A percentile compares a stretch with the other conserved stretches of the same genome.
Evolutionary conservation across 176 grass and related monocot genomes (phyloP).

Genomic region (Avena eriantha): DNA sequence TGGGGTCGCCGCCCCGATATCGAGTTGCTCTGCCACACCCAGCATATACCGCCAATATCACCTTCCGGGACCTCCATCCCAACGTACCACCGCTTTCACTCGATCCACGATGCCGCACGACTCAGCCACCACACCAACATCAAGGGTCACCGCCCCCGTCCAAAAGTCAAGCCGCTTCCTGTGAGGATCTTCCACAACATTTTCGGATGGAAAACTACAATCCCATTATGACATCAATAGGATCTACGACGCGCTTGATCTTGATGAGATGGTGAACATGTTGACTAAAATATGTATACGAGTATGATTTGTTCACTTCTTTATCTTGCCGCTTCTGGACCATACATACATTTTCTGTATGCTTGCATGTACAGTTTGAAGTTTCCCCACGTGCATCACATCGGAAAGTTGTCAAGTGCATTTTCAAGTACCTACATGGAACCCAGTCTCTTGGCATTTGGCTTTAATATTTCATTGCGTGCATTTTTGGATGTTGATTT

Average conservation of each 20-base stretch:
- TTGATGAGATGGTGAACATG: constrained; percentile 2
- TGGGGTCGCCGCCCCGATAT: too few species aligned
- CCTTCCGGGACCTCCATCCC: too few species aligned
- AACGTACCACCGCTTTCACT: too few species aligned
- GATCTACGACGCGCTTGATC: neutral
- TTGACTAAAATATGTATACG: neutral
- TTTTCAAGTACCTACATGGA: neutral
- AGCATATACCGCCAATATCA: too few species aligned
- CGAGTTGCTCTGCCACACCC: too few species aligned
- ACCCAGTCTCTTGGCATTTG: neutral
- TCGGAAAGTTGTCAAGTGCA: neutral
- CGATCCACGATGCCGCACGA: too few species aligned
- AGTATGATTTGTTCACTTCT: constrained; percentile 1
- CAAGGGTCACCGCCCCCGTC: too few species aligned
- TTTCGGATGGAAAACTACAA: neutral
- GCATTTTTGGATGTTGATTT: constrained; percentile 7
- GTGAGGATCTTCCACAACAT: neutral
- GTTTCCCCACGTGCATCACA: neutral
- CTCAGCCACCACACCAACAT: too few species aligned
- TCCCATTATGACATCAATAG: constrained; percentile 9
- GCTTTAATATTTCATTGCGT: neutral
- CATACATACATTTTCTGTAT: neutral
- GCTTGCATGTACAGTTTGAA: neutral
- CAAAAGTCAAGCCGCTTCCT: too few species aligned
- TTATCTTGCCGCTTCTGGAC: neutral